Percentiles rank a stretch among this genome's conserved stretches.
phyloP scores from a whole-genome alignment of 2,329 filamentous ascomycete species.

The Penicillium sp. region DNA sequence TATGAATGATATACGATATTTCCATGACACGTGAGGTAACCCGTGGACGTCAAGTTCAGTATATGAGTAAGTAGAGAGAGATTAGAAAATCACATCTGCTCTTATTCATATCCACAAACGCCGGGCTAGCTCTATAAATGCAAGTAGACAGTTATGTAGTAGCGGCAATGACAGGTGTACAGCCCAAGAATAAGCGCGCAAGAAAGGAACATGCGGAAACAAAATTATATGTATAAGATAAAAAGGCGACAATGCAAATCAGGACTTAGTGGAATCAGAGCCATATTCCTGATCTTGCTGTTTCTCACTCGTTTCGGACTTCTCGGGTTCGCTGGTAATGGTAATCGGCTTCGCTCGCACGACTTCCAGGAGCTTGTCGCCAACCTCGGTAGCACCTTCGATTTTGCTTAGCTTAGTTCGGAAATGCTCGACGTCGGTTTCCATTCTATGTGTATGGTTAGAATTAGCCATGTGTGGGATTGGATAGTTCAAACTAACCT shows the following conservation, averaged over 20 bases:
- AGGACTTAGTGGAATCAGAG: slow-evolving; percentile 17
- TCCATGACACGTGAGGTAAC: no score
- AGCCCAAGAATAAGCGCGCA: slow-evolving; percentile 5
- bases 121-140: slow-evolving; percentile 22
- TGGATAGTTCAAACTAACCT: slow-evolving; percentile 55
- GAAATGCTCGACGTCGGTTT: slow-evolving; percentile 73
- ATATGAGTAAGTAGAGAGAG: not conserved
- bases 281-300: slow-evolving; percentile 7
- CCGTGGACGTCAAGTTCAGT: not conserved
- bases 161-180: slow-evolving; percentile 14
- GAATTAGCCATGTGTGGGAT: not conserved
- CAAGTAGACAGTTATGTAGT: slow-evolving; percentile 16
- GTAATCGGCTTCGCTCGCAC: slow-evolving; percentile 39
- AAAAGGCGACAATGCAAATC: not conserved
- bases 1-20: not conserved
- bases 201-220: not conserved
- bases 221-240: slow-evolving; percentile 14
- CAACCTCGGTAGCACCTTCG: slow-evolving; percentile 73
- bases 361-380: slow-evolving; percentile 62
- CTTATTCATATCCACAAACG: slow-evolving; percentile 15
- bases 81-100: not conserved
- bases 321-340: slow-evolving; percentile 17
- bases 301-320: slow-evolving; percentile 10
- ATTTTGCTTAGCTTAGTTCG: slow-evolving; percentile 69
- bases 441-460: slow-evolving; percentile 56